Base-by-base conservation (phyloP, 2,329 filamentous ascomycete genomes). In the Aspergillus ustus region DNA sequence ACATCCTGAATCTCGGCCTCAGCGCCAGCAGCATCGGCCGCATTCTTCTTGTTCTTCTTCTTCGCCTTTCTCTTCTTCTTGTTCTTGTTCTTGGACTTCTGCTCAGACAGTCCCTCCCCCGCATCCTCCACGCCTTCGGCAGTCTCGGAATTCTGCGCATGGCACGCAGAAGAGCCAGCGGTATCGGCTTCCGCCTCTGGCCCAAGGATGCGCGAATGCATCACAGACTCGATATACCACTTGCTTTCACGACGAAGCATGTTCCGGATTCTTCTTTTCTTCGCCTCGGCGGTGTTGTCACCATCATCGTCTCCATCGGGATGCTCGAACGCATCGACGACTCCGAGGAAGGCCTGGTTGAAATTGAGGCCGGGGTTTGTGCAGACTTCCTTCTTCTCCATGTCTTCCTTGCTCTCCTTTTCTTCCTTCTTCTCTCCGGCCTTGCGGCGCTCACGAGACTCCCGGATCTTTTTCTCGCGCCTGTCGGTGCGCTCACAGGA, bases 61-160 rank as follows among this genome's bases (percentile, higher is more conserved):
- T 58, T 58, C 17, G 22, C 28, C 34, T 43, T 54, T 46, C 50
- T 51, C 51, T 31, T 58, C 17, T 29, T 34, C 52, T 50, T 43
- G 29, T 50, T 57, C 20, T 25, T 11, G 19, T 56, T 50, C 22
- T 57, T 49, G 9, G n/a, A 19, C 22, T 31, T 31, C 8, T 28
- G 15, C 43, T 58, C 9, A 9, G 19, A 0, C 19, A 7, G 13
- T 22, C 7, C 46, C 46, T 49, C 22, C 7, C 20, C 46, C 22
- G 15, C 9, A 5, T 15, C 28, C 34, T 13, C 8, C 11, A 7
- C 19, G 19, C 34, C 22, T 25, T 53, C 11, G 20, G 22, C 19
- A 13, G 17, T 43, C 19, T 43, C 51, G 3, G 19, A 31, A 2
- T 17, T 20, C 15, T 40, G 34, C 46, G 44, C 15, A 17, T 15